A percentile compares a stretch with the other conserved stretches of the same genome.
Evolutionary conservation across 2,329 filamentous ascomycete species (phyloP).

Genomic region (Fusarium nanum): DNA sequence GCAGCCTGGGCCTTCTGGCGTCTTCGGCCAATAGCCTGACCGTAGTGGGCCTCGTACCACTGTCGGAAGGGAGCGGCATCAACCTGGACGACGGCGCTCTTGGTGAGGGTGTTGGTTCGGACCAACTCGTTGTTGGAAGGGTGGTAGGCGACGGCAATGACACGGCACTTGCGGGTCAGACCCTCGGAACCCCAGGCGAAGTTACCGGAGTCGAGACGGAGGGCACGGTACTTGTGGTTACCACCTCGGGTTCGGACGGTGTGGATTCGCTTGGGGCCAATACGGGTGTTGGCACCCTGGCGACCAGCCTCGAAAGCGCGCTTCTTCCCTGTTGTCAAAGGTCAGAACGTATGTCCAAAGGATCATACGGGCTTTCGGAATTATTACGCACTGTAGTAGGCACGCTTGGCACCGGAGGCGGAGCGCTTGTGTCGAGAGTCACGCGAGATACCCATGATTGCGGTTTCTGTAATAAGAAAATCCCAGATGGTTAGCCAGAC

Average conservation of each 20-base stretch:
- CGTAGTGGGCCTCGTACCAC: constrained; percentile 99
- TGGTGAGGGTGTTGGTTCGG: constrained; percentile 99
- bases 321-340: constrained; percentile 85
- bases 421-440: constrained; percentile 99
- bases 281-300: constrained; percentile 99
- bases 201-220: constrained; percentile 98
- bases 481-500: constrained; percentile 39
- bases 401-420: constrained; percentile 97
- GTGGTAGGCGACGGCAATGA: constrained; percentile 98
- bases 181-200: constrained; percentile 99
- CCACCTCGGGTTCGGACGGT: constrained; percentile 96
- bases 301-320: constrained; percentile 99
- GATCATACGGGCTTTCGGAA: constrained; percentile 75
- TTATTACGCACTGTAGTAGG: constrained; percentile 82
- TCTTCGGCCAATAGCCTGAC: constrained; percentile 86
- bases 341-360: constrained; percentile 76
- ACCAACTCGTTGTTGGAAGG: constrained; percentile 99
- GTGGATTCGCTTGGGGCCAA: constrained; percentile 96
- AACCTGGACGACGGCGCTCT: constrained; percentile 97
- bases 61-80: constrained; percentile 99
- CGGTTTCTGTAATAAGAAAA: constrained; percentile 66
- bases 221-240: constrained; percentile 99
- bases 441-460: constrained; percentile 99
- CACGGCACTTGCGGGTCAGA: constrained; percentile 97
- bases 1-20: constrained; percentile 82